Conservation (phyloP, 2,329 filamentous ascomycete genomes). For the Verticillium nonalfalfae region DNA sequence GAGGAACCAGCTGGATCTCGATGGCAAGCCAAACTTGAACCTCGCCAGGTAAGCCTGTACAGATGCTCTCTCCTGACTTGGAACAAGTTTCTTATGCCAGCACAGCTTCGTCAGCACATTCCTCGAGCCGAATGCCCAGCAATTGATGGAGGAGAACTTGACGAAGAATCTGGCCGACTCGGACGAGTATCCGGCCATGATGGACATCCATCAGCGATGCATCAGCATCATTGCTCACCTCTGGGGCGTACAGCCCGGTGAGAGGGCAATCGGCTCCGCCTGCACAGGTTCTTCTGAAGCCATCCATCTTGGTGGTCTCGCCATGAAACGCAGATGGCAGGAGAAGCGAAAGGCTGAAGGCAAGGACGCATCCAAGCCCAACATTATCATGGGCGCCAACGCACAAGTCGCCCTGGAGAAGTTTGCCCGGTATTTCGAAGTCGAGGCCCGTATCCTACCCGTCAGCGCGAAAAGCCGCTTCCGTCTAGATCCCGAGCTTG, state of each 20-base stretch:
- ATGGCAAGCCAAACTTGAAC: conserved; percentile 62
- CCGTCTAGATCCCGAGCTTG: conserved; percentile 56
- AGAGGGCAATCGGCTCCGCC: conserved; percentile 61
- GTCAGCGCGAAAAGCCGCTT: conserved; percentile 55
- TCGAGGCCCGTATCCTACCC: conserved; percentile 59
- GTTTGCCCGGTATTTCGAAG: conserved; percentile 68
- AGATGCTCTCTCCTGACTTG: not conserved
- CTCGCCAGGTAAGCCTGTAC: conserved; percentile 41
- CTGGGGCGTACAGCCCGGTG: conserved; percentile 55
- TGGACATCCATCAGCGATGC: conserved; percentile 59
- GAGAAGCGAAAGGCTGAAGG: conserved; percentile 52
- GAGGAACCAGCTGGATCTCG: conserved; percentile 56
- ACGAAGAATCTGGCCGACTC: conserved; percentile 68
- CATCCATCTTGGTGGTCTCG: conserved; percentile 63
- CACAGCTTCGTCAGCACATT: conserved; percentile 63
- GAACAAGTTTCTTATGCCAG: not conserved
- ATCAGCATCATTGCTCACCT: conserved; percentile 62
- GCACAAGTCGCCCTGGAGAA: conserved; percentile 69
- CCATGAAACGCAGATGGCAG: conserved; percentile 73
- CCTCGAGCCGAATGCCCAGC: conserved; percentile 60
- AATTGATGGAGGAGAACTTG: conserved; percentile 62
- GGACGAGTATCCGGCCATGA: conserved; percentile 55
- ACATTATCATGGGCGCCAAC: conserved; percentile 70
- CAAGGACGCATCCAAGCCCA: conserved; percentile 58
- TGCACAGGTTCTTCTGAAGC: conserved; percentile 68